These are phyloP conservation scores for Sphagnum contortum DNA, from an alignment of 225 moss, liverwort and hornwort species.

Conservation along the genomic window DNA sequence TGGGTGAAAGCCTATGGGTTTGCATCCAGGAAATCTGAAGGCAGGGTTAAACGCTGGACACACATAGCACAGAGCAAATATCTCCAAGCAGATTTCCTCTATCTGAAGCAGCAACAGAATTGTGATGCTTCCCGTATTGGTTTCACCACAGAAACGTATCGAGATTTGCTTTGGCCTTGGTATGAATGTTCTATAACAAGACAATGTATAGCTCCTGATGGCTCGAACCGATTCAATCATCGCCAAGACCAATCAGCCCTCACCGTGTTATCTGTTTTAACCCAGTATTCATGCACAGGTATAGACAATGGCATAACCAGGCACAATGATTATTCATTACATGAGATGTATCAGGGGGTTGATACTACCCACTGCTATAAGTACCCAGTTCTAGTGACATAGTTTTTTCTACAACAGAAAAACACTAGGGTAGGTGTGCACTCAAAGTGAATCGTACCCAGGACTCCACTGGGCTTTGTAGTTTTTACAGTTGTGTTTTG, in stretches of 20 bases:
- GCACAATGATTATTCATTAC: constrained; percentile 37
- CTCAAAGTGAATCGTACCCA: no score
- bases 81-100: constrained; percentile 32
- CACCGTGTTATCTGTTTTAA: constrained; percentile 20
- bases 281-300: constrained; percentile 30
- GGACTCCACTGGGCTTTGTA: no score
- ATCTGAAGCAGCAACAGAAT: constrained; percentile 30
- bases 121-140: constrained; percentile 56
- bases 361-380: constrained; percentile 28
- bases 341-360: constrained; percentile 35
- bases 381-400: constrained; percentile 8
- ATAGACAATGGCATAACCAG: constrained; percentile 16
- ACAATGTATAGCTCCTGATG: constrained; percentile 61
- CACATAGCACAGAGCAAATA: constrained; percentile 39
- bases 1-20: constrained; percentile 30
- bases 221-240: constrained; percentile 50
- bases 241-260: constrained; percentile 70
- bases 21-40: constrained; percentile 22
- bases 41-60: constrained; percentile 25
- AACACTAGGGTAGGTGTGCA: no score
- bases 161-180: constrained; percentile 38
- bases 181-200: constrained; percentile 52
- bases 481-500: no score
- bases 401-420: no score
- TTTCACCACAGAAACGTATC: constrained; percentile 39